Conservation (phyloP, 495 filamentous ascomycete genomes). For the Talaromyces thailandensis region DNA sequence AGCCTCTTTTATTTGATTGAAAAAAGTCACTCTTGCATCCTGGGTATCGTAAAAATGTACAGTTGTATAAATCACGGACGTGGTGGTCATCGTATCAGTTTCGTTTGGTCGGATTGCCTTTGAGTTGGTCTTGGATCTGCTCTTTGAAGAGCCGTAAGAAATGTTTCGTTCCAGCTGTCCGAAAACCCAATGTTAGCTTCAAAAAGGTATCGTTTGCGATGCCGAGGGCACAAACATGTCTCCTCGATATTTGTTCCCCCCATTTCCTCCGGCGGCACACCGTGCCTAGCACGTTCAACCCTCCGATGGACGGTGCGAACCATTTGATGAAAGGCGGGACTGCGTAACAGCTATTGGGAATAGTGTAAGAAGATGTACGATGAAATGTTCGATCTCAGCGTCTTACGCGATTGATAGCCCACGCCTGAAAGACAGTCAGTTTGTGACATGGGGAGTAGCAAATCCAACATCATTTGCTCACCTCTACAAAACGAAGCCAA, state of each 20-base stretch:
- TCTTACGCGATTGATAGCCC: slow-evolving; percentile 33
- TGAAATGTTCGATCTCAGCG: background rate
- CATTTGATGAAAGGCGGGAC: slow-evolving; percentile 49
- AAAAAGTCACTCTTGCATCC: background rate
- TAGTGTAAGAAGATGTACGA: background rate
- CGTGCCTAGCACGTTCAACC: slow-evolving; percentile 42
- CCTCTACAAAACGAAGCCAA: slow-evolving; percentile 2
- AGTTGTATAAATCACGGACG: background rate
- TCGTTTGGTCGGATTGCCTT: slow-evolving; percentile 29
- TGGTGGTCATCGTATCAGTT: background rate
- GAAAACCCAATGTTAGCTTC: slow-evolving; percentile 5
- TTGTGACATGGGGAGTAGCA: background rate
- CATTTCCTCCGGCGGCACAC: slow-evolving; percentile 48
- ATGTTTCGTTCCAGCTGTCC: slow-evolving; percentile 22
- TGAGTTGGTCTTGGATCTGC: slow-evolving; percentile 50
- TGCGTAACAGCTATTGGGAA: slow-evolving; percentile 43
- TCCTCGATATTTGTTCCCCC: slow-evolving; percentile 45
- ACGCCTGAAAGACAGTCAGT: slow-evolving; percentile 19
- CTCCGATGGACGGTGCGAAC: slow-evolving; percentile 48
- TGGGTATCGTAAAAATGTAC: background rate
- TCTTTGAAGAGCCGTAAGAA: slow-evolving; percentile 50
- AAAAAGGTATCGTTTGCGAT: background rate
- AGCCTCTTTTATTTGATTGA: background rate
- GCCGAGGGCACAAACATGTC: slow-evolving; percentile 26
- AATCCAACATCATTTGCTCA: background rate